A percentile compares a stretch with the other conserved stretches of the same genome.
These are phyloP conservation scores for Apophysomyces variabilis DNA, from an alignment of 371 early-diverging fungal genomes.

Conservation along the genomic window DNA sequence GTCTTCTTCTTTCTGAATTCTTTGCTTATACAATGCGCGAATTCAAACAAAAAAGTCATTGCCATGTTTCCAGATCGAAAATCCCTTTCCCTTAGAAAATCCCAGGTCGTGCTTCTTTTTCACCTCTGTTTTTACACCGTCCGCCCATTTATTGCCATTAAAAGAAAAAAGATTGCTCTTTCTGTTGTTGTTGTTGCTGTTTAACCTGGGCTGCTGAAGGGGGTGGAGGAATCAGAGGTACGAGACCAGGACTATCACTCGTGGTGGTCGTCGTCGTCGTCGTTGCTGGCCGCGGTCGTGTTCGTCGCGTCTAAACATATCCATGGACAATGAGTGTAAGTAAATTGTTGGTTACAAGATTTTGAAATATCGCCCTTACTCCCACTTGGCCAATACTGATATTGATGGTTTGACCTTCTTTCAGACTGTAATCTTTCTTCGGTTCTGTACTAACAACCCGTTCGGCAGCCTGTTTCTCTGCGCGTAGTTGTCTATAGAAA, in stretches of 20 bases:
- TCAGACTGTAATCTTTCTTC: slow-evolving; percentile 79
- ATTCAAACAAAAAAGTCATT: too few species aligned
- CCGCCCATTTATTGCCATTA: background rate
- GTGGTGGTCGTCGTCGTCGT: background rate
- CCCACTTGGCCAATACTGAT: slow-evolving; percentile 75
- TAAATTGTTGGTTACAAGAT: too few species aligned
- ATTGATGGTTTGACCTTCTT: slow-evolving; percentile 86
- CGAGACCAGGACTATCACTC: slow-evolving; percentile 25
- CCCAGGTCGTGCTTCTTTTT: too few species aligned
- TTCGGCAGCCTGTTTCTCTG: slow-evolving; percentile 56
- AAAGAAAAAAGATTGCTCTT: slow-evolving; percentile 1
- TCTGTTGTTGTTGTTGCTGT: slow-evolving; percentile 47
- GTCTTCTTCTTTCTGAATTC: too few species aligned
- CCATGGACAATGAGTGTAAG: too few species aligned
- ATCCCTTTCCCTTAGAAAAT: too few species aligned
- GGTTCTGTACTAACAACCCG: slow-evolving; percentile 57
- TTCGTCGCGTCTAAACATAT: slow-evolving; percentile 29
- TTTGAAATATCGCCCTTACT: slow-evolving; percentile 22
- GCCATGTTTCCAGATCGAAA: too few species aligned
- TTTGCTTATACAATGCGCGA: too few species aligned
- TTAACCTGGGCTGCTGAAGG: slow-evolving; percentile 59
- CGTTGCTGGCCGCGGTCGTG: slow-evolving; percentile 29
- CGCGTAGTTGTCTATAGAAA: slow-evolving; percentile 58
- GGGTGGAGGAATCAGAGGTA: slow-evolving; percentile 57
- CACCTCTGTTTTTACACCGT: background rate